These are phyloP conservation scores for Verbascum thapsus DNA, from an alignment of 257 asterid species.

Conservation along the genomic window DNA sequence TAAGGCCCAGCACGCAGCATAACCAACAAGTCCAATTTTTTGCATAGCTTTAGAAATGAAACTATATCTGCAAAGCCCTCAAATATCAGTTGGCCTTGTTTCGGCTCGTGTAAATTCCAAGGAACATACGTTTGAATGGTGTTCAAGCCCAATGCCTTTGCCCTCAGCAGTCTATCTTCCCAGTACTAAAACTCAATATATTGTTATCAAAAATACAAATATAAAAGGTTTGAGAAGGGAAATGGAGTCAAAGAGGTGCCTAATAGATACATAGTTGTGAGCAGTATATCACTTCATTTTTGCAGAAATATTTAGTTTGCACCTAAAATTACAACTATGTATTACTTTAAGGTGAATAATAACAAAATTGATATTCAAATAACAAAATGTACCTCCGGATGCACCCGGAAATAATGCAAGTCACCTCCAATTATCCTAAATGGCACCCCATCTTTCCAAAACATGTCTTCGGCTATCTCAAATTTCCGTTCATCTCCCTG, in stretches of 20 bases:
- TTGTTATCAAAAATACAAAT: conserved; percentile 6
- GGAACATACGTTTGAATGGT: conserved; percentile 92
- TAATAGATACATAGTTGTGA: background rate
- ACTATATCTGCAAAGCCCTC: conserved; percentile 80
- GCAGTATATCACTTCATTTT: conserved; percentile 3
- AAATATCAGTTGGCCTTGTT: conserved; percentile 59
- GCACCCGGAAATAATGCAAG: conserved; percentile 86
- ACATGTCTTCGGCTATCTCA: conserved; percentile 76
- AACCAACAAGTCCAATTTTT: conserved; percentile 79
- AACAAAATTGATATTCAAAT: background rate
- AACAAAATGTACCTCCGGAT: conserved; percentile 62
- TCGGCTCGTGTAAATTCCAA: conserved; percentile 96
- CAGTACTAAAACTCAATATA: conserved; percentile 60
- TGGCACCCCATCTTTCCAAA: conserved; percentile 86
- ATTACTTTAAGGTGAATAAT: background rate
- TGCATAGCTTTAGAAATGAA: conserved; percentile 81
- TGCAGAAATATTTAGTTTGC: background rate
- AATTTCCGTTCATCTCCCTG: conserved; percentile 58
- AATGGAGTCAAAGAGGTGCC: background rate
- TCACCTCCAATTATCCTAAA: conserved; percentile 93
- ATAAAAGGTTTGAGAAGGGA: too few species aligned
- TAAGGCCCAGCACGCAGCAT: conserved; percentile 97
- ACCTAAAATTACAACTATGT: background rate
- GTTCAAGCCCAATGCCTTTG: conserved; percentile 95
- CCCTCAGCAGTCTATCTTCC: conserved; percentile 94